Base-by-base conservation (phyloP, 148 eudicot species). In the Vaccinium vitisidaea region DNA sequence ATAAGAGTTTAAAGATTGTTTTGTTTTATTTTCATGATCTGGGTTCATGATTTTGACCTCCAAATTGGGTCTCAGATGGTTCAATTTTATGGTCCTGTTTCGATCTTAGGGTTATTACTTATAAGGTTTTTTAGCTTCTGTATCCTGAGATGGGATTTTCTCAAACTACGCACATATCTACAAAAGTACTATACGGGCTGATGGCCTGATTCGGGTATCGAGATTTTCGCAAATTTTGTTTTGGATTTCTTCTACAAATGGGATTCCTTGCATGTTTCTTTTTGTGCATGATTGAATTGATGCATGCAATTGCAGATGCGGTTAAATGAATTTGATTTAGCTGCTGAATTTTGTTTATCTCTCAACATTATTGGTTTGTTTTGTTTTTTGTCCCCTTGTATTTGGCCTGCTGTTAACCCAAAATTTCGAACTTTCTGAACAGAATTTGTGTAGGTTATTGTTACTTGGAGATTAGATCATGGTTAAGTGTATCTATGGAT, bases 11-110 rank as follows among this genome's bases (percentile, higher is more conserved):
- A 53, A 43, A 30, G 48, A 19, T 82, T 25, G 74, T 50, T 54
- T 52, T 1, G 30, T 69, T 21, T 23, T 15, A 13, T 6, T 71
- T 82, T 71, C n/a, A 16, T 19, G 25, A 71, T 82, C 63, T 82
- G 78, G 79, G 70, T 74, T 55, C 54, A 2, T n/a, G 52, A n/a
- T 54, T 27, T 53, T 74, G 15, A 5, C 21, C 49, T 53, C 63
- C 55, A n/a, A 82, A 23, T 71, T 82, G 84, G 77, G 54, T 76
- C 49, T 48, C 50, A 48, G 54, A 75, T 76, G 14, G 79, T 67
- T 65, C 53, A 81, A 53, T 71, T 73, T 18, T 53, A 0, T 36
- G 50, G 79, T 14, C 4, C 39, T 73, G 12, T 74, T 21, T 32
- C 50, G 69, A 83, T 73, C 16, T 74, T 39, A 1, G 5, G 43